A percentile compares a stretch with the other conserved stretches of the same genome.
phyloP scores from a whole-genome alignment of 768 basidiomycete species.

The Hirschioporus abietinus region DNA sequence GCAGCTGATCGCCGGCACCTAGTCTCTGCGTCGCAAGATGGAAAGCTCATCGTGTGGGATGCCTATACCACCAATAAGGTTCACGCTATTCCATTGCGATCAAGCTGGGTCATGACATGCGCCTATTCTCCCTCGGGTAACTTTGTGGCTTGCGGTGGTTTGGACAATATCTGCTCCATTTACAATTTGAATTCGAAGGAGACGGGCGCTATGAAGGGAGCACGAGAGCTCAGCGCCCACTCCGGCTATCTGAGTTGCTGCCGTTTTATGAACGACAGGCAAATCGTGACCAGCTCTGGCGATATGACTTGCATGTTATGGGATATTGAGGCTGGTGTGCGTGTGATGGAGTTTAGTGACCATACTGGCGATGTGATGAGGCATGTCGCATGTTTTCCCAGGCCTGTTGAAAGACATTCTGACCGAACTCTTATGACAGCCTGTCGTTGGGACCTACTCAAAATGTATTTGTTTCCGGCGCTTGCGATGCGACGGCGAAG shows the following conservation, averaged over 20 bases:
- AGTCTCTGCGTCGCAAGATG: conserved; percentile 99
- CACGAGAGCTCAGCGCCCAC: conserved; percentile 93
- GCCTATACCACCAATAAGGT: conserved; percentile 99
- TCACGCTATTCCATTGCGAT: conserved; percentile 95
- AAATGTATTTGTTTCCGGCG: conserved; percentile 97
- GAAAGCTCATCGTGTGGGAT: conserved; percentile 99
- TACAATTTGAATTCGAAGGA: conserved; percentile 88
- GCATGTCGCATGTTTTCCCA: conserved; percentile 38
- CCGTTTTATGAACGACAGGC: conserved; percentile 96
- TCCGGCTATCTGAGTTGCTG: conserved; percentile 98
- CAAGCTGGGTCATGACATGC: conserved; percentile 99
- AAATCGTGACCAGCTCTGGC: conserved; percentile 96
- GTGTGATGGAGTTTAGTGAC: conserved; percentile 98
- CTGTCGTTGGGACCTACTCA: conserved; percentile 91
- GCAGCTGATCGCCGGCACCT: conserved; percentile 94
- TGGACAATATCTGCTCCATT: conserved; percentile 99
- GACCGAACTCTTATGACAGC: conserved; percentile 36
- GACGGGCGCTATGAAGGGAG: conserved; percentile 77
- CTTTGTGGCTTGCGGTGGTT: conserved; percentile 96
- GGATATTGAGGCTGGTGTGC: conserved; percentile 97
- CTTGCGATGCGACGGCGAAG: conserved; percentile 97
- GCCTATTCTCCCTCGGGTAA: conserved; percentile 96
- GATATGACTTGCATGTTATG: conserved; percentile 99
- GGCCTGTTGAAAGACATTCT: conserved; percentile 7
- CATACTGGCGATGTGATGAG: conserved; percentile 99